Evolutionary conservation across 2,329 filamentous ascomycete species (phyloP).

Genomic region (Albifimbria verrucaria): DNA sequence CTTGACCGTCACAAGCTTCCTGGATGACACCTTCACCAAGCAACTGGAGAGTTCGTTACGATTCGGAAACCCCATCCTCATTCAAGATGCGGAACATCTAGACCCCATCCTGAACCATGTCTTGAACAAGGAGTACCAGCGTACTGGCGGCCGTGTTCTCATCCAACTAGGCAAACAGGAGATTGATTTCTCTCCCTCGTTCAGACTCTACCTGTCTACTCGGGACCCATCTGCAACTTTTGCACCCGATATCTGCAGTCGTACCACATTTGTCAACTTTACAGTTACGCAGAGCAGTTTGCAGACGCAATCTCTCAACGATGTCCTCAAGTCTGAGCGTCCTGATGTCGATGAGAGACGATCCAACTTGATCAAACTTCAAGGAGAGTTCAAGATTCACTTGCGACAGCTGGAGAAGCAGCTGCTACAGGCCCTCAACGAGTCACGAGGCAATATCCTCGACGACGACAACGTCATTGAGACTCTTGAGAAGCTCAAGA

Average conservation of each 20-base stretch:
- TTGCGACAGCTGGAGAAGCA: slow-evolving; percentile 92
- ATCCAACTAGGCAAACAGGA: slow-evolving; percentile 98
- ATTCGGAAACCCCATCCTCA: slow-evolving; percentile 97
- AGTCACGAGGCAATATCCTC: slow-evolving; percentile 94
- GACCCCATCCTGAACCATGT: slow-evolving; percentile 98
- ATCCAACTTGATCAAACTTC: slow-evolving; percentile 96
- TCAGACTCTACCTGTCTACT: slow-evolving; percentile 93
- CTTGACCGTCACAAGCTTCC: slow-evolving; percentile 93
- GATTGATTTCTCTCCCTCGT: slow-evolving; percentile 96
- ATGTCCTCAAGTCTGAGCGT: slow-evolving; percentile 94
- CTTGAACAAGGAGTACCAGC: slow-evolving; percentile 98
- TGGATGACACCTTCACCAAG: slow-evolving; percentile 97
- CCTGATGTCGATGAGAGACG: slow-evolving; percentile 95
- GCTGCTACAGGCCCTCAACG: slow-evolving; percentile 90
- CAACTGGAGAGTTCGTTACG: slow-evolving; percentile 94
- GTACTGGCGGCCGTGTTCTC: slow-evolving; percentile 93
- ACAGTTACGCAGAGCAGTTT: slow-evolving; percentile 98
- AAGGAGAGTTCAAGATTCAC: slow-evolving; percentile 99
- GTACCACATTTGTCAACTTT: slow-evolving; percentile 99
- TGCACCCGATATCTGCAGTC: slow-evolving; percentile 93
- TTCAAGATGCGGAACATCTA: slow-evolving; percentile 95
- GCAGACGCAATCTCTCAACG: slow-evolving; percentile 95
- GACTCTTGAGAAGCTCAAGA: slow-evolving; percentile 96
- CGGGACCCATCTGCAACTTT: slow-evolving; percentile 95
- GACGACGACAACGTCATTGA: slow-evolving; percentile 98